Evolutionary conservation across 805 yeast genomes (phyloP).

Genomic region (Zygosaccharomyces gambellarensis): DNA sequence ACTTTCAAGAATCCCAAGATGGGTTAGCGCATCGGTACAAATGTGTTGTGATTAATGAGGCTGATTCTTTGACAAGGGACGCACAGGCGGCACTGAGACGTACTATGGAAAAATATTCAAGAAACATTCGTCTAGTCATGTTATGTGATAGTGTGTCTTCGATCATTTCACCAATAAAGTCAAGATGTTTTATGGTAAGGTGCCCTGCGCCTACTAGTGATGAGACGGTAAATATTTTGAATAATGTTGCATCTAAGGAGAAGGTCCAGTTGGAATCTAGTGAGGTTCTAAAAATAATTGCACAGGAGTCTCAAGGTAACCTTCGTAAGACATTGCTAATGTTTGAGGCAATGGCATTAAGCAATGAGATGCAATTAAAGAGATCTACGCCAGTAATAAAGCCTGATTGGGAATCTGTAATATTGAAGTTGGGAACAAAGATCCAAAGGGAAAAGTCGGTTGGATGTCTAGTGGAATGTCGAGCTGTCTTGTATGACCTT

Average conservation of each 20-base stretch:
- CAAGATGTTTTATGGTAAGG: slow-evolving; percentile 85
- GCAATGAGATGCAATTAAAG: slow-evolving; percentile 48
- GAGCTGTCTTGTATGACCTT: slow-evolving; percentile 74
- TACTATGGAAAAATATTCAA: slow-evolving; percentile 92
- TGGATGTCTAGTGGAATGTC: slow-evolving; percentile 46
- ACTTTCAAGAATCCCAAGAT: slow-evolving; percentile 48
- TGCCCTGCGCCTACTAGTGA: slow-evolving; percentile 69
- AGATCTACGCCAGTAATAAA: slow-evolving; percentile 49
- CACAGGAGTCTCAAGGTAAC: slow-evolving; percentile 58
- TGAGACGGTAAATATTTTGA: slow-evolving; percentile 56
- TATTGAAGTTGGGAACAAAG: slow-evolving; percentile 56
- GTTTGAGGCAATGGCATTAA: slow-evolving; percentile 77
- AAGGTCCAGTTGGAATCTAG: slow-evolving; percentile 38
- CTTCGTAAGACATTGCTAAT: slow-evolving; percentile 71
- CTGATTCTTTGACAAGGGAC: slow-evolving; percentile 82
- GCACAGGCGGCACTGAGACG: slow-evolving; percentile 95
- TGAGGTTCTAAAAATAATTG: slow-evolving; percentile 47
- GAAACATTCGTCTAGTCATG: slow-evolving; percentile 76
- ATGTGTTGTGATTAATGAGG: slow-evolving; percentile 84
- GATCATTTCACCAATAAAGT: slow-evolving; percentile 89
- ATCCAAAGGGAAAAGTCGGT: slow-evolving; percentile 63
- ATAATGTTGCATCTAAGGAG: slow-evolving; percentile 55
- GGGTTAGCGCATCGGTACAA: slow-evolving; percentile 55
- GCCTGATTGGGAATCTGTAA: slow-evolving; percentile 89
- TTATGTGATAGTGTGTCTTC: slow-evolving; percentile 87